Conservation (phyloP, 352 stramenopile species). For the Phytophthora podocarpi region DNA sequence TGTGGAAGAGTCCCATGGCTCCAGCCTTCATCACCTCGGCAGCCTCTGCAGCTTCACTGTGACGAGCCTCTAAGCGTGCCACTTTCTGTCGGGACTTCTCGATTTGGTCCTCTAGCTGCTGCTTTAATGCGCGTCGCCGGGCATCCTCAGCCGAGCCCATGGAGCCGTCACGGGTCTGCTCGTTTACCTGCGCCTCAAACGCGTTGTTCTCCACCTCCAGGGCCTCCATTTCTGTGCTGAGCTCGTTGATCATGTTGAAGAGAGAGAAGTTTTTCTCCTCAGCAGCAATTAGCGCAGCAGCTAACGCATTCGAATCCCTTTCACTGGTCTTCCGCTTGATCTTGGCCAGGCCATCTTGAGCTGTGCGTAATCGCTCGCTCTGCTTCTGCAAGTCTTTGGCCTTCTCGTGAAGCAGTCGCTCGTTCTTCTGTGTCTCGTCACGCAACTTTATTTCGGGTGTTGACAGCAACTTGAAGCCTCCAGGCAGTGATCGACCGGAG, state of each 20-base stretch:
- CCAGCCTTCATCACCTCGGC: constrained; percentile 79
- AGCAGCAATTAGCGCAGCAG: constrained; percentile 81
- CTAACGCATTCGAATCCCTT: constrained; percentile 81
- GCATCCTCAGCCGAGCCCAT: constrained; percentile 62
- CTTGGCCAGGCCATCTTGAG: constrained; percentile 84
- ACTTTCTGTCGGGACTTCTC: constrained; percentile 86
- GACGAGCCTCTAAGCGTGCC: constrained; percentile 60
- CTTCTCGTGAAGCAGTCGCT: constrained; percentile 77
- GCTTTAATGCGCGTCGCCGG: constrained; percentile 60
- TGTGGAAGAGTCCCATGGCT: constrained; percentile 82
- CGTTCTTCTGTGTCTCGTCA: constrained; percentile 79
- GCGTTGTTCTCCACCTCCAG: constrained; percentile 87
- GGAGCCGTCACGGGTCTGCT: constrained; percentile 42
- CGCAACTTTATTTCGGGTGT: constrained; percentile 75
- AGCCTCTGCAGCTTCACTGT: constrained; percentile 64
- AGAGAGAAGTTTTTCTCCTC: constrained; percentile 96
- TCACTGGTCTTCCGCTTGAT: constrained; percentile 92
- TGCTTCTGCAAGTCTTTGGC: constrained; percentile 75
- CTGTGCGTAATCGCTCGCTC: constrained; percentile 66
- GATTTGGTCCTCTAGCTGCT: constrained; percentile 83
- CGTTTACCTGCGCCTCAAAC: constrained; percentile 64
- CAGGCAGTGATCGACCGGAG: constrained; percentile 19
- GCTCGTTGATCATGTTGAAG: constrained; percentile 95
- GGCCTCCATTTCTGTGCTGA: constrained; percentile 91
- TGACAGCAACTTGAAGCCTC: constrained; percentile 62